Percentiles rank a stretch among this genome's conserved stretches.
These are phyloP conservation scores for Rhizodiscina lignyota DNA, from an alignment of 495 filamentous ascomycete genomes.

Conservation along the genomic window DNA sequence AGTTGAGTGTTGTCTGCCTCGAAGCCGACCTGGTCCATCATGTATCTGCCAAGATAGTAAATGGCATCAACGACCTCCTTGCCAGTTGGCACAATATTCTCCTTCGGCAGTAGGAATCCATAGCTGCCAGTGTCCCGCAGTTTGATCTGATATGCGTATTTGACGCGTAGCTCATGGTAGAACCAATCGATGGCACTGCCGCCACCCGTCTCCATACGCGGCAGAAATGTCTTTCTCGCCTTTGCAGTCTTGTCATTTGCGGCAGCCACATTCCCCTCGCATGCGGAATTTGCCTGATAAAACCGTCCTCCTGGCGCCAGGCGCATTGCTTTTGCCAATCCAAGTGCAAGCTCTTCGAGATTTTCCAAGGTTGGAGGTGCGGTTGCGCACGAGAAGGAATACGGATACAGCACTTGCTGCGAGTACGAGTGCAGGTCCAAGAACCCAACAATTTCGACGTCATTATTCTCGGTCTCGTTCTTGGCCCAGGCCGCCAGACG, in stretches of 20 bases:
- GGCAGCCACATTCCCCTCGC: constrained; percentile 53
- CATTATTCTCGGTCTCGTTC: constrained; percentile 60
- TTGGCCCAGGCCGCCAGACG: constrained; percentile 67
- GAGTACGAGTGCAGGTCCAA: constrained; percentile 92
- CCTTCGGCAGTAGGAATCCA: constrained; percentile 75
- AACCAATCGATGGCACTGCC: constrained; percentile 93
- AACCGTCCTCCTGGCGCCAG: constrained; percentile 46
- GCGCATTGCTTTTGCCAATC: constrained; percentile 80
- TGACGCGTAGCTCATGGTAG: constrained; percentile 73
- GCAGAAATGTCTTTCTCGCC: constrained; percentile 16
- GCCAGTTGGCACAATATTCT: constrained; percentile 80
- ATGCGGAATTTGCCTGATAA: constrained; percentile 75
- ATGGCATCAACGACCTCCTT: constrained; percentile 71
- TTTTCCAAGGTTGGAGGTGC: constrained; percentile 78
- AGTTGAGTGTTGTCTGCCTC: no score
- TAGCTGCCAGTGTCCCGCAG: constrained; percentile 88
- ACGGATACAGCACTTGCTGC: constrained; percentile 88
- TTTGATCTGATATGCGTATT: constrained; percentile 86
- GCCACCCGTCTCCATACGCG: constrained; percentile 47
- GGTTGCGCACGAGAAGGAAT: constrained; percentile 63
- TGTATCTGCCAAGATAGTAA: constrained; percentile 62
- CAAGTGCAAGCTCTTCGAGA: constrained; percentile 74
- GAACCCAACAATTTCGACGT: constrained; percentile 59
- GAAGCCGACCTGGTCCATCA: no score
- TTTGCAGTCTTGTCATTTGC: constrained; percentile 4